Conservation (phyloP, 305 asterid species). For the Euphrasia arctica region DNA sequence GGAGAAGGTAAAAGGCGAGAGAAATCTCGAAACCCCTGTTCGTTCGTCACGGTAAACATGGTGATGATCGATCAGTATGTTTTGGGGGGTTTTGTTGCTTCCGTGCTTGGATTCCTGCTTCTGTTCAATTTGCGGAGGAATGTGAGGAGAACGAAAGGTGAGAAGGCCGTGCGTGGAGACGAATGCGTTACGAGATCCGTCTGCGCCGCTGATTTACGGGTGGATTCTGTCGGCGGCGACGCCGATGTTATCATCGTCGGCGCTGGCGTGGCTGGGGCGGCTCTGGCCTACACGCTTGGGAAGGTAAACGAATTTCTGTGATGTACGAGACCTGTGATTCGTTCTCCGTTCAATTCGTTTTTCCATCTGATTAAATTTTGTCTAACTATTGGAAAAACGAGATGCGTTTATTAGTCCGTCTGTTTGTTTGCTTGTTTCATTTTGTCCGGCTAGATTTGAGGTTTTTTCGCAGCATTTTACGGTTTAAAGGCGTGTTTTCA, state of each 20-base stretch:
- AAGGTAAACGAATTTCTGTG: constrained; percentile 29
- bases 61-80: constrained; percentile 46
- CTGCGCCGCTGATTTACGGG: constrained; percentile 14
- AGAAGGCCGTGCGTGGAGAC: constrained; percentile 25
- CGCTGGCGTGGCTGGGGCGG: constrained; percentile 84
- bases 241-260: constrained; percentile 63
- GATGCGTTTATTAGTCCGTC: not conserved
- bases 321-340: not conserved
- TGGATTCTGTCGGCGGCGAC: constrained; percentile 24
- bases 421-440: not conserved
- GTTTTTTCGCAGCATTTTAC: not conserved
- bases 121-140: constrained; percentile 39
- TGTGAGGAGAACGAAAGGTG: constrained; percentile 23
- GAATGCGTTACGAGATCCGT: constrained; percentile 26
- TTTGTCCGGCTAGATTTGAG: not conserved
- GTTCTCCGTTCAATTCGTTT: not conserved
- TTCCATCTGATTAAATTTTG: not conserved
- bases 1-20: not conserved
- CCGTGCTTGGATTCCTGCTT: constrained; percentile 39
- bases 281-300: constrained; percentile 63
- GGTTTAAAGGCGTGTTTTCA: not conserved
- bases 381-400: not conserved
- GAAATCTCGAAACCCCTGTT: constrained; percentile 14
- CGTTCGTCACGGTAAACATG: constrained; percentile 26
- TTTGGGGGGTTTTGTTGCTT: constrained; percentile 45